Conservation (phyloP, 768 basidiomycete genomes). For the Baorangia bicolor region DNA sequence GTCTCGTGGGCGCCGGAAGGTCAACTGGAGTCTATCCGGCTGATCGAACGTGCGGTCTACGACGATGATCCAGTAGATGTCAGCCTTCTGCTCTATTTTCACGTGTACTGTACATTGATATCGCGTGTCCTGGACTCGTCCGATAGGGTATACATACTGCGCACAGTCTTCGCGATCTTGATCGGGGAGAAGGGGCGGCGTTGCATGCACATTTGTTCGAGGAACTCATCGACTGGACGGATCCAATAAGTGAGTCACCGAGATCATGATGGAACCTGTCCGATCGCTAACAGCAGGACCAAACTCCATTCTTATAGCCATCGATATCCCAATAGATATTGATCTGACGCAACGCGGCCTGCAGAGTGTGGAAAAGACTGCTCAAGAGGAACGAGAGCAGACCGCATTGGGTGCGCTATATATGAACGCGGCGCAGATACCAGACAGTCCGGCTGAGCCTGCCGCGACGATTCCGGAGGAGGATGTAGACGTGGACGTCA, state of each 20-base stretch:
- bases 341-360: slow-evolving; percentile 58
- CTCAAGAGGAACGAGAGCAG: slow-evolving; percentile 78
- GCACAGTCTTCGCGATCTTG: slow-evolving; percentile 81
- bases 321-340: slow-evolving; percentile 62
- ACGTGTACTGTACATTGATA: slow-evolving; percentile 53
- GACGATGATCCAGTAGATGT: slow-evolving; percentile 88
- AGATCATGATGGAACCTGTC: slow-evolving; percentile 13
- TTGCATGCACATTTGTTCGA: slow-evolving; percentile 81
- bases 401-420: slow-evolving; percentile 75
- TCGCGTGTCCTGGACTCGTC: slow-evolving; percentile 35
- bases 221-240: slow-evolving; percentile 83
- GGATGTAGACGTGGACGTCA: slow-evolving; percentile 61
- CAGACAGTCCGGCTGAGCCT: slow-evolving; percentile 76
- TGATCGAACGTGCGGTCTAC: slow-evolving; percentile 85
- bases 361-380: slow-evolving; percentile 63
- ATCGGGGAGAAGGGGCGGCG: slow-evolving; percentile 84
- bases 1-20: slow-evolving; percentile 79
- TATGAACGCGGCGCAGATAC: slow-evolving; percentile 67
- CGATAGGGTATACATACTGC: slow-evolving; percentile 68
- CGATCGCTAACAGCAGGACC: slow-evolving; percentile 22
- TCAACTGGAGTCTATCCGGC: slow-evolving; percentile 69
- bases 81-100: slow-evolving; percentile 52
- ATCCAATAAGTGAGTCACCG: slow-evolving; percentile 67
- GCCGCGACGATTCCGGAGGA: slow-evolving; percentile 59
- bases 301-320: slow-evolving; percentile 37